These are phyloP conservation scores for Rhododendron ferrugineum DNA, from an alignment of 148 eudicot species.

Conservation along the genomic window DNA sequence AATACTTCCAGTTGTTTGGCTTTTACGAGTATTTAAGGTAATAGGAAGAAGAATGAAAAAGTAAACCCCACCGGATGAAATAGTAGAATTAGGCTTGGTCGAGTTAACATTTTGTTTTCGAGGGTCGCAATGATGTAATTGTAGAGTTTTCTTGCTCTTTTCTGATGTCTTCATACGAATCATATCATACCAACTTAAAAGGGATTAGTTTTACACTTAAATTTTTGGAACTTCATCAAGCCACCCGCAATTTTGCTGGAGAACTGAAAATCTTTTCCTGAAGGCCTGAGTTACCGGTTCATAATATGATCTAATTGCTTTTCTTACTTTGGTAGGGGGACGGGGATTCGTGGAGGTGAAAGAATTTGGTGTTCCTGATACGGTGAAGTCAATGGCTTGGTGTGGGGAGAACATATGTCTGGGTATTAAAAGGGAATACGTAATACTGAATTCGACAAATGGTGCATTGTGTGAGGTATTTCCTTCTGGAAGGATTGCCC, in stretches of 20 bases:
- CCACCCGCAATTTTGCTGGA: neutral
- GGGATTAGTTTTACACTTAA: neutral
- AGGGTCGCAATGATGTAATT: neutral
- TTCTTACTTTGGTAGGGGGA: slow-evolving; percentile 53
- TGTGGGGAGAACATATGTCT: slow-evolving; percentile 97
- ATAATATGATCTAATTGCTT: slow-evolving; percentile 1
- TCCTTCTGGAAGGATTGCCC: slow-evolving; percentile 92
- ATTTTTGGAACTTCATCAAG: neutral
- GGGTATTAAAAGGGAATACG: slow-evolving; percentile 84
- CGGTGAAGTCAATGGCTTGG: slow-evolving; percentile 94
- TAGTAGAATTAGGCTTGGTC: neutral
- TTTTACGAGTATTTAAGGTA: neutral
- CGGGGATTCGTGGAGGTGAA: slow-evolving; percentile 95
- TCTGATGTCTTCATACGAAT: neutral
- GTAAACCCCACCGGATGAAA: neutral
- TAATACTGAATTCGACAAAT: slow-evolving; percentile 69
- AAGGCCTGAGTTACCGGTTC: neutral
- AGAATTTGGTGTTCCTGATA: slow-evolving; percentile 89
- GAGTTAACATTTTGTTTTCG: neutral
- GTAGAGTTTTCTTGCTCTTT: neutral
- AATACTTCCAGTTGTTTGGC: neutral
- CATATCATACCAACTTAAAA: neutral
- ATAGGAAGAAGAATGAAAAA: neutral
- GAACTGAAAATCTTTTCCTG: neutral
- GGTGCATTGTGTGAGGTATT: slow-evolving; percentile 85